Evolutionary conservation across 148 eudicot species (phyloP).

Genomic region (Drosera capensis): DNA sequence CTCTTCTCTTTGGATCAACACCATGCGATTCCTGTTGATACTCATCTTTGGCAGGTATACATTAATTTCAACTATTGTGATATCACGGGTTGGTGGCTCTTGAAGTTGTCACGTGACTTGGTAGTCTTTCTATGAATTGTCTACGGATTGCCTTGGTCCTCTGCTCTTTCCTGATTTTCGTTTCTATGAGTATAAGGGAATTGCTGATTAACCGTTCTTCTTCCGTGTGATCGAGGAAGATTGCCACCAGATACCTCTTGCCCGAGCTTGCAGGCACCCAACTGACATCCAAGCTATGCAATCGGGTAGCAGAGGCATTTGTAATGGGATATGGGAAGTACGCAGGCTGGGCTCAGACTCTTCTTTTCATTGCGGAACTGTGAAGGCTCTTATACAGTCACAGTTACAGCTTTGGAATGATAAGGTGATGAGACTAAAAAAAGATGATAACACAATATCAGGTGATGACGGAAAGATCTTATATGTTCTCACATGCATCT

Average conservation of each 20-base stretch:
- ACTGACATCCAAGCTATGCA: slow-evolving; percentile 47
- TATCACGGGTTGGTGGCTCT: too few relatives aligned
- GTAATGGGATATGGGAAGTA: slow-evolving; percentile 79
- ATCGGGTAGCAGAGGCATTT: slow-evolving; percentile 86
- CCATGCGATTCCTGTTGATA: slow-evolving; percentile 96
- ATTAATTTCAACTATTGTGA: not conserved
- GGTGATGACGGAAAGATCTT: too few relatives aligned
- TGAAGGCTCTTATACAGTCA: slow-evolving; percentile 48
- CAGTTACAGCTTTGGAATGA: slow-evolving; percentile 1
- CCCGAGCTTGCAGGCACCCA: slow-evolving; percentile 81
- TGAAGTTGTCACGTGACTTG: too few relatives aligned
- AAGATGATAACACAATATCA: too few relatives aligned
- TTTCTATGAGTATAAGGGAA: too few relatives aligned
- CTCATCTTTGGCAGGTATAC: slow-evolving; percentile 81
- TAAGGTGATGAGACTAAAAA: slow-evolving; percentile 19
- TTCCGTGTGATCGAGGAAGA: slow-evolving; percentile 20
- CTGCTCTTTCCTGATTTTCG: too few relatives aligned
- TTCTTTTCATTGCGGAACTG: slow-evolving; percentile 84
- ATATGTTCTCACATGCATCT: too few relatives aligned
- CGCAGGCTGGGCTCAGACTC: slow-evolving; percentile 98
- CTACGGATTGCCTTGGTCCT: too few relatives aligned
- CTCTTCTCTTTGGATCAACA: slow-evolving; percentile 94
- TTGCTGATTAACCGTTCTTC: slow-evolving; percentile 9
- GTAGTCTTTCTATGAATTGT: too few relatives aligned
- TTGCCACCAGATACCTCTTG: slow-evolving; percentile 69